Evolutionary conservation across 2,329 filamentous ascomycete species (phyloP).

Genomic region (Xylariaceae sp.): DNA sequence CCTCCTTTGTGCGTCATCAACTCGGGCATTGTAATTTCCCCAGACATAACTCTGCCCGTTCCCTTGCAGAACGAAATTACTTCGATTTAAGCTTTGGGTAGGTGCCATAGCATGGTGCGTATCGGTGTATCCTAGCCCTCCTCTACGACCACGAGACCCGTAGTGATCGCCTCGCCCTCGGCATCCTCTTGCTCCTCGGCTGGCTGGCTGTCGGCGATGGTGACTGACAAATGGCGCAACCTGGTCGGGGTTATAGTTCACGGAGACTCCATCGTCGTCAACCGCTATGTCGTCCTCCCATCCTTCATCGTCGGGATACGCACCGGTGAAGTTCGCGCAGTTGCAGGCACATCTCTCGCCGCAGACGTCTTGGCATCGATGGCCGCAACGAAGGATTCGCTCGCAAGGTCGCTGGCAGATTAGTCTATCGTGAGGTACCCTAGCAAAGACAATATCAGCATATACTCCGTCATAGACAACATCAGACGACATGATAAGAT

Average conservation of each 20-base stretch:
- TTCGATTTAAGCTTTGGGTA: neutral
- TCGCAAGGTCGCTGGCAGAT: slow-evolving; percentile 35
- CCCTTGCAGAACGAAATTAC: neutral
- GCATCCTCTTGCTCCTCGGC: slow-evolving; percentile 4
- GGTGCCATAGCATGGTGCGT: neutral
- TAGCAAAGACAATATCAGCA: slow-evolving; percentile 13
- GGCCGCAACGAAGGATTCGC: slow-evolving; percentile 29
- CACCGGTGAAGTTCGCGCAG: slow-evolving; percentile 31
- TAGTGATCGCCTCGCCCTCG: slow-evolving; percentile 1
- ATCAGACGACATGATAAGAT: neutral
- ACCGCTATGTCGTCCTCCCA: slow-evolving; percentile 5
- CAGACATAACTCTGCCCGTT: slow-evolving; percentile 5
- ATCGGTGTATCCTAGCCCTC: slow-evolving; percentile 3
- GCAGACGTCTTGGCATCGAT: slow-evolving; percentile 33
- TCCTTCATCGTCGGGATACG: slow-evolving; percentile 30
- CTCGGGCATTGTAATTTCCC: slow-evolving; percentile 23
- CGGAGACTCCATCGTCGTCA: neutral
- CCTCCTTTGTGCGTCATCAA: slow-evolving; percentile 20
- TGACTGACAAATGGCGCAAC: slow-evolving; percentile 1
- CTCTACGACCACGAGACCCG: slow-evolving; percentile 4
- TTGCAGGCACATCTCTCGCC: slow-evolving; percentile 33
- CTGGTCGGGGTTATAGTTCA: neutral
- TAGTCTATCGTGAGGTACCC: slow-evolving; percentile 31
- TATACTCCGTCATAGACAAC: neutral
- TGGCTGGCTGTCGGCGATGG: slow-evolving; percentile 12